Conservation (phyloP, 2,329 filamentous ascomycete genomes). For the Balansia obtecta region DNA sequence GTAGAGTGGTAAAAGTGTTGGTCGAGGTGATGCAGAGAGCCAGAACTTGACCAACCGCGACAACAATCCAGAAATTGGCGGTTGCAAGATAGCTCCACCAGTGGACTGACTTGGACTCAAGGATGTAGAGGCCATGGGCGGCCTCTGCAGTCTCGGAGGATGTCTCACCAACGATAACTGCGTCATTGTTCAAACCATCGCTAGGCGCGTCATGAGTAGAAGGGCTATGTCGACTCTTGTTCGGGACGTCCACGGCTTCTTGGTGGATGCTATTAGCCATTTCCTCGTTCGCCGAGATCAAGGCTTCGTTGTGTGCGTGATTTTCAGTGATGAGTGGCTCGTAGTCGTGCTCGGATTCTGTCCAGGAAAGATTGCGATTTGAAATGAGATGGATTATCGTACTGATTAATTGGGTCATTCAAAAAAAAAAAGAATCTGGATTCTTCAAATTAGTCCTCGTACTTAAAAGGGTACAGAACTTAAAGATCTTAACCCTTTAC, state of each 20-base stretch:
- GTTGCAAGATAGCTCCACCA: constrained; percentile 72
- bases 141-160: constrained; percentile 24
- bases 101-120: constrained; percentile 39
- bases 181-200: constrained; percentile 1
- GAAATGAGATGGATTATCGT: neutral
- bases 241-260: neutral
- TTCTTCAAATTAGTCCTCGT: neutral
- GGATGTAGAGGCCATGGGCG: constrained; percentile 36
- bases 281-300: neutral
- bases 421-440: neutral
- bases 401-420: neutral
- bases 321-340: neutral
- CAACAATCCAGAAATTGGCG: constrained; percentile 75
- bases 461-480: too few relatives aligned
- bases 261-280: neutral
- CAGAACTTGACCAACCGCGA: constrained; percentile 70
- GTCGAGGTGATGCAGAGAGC: constrained; percentile 85
- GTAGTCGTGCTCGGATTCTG: neutral
- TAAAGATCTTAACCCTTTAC: too few relatives aligned
- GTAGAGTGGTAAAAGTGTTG: constrained; percentile 77
- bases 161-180: constrained; percentile 6
- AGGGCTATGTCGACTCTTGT: constrained; percentile 11
- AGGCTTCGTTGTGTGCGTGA: neutral
- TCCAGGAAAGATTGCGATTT: neutral
- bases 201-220: constrained; percentile 1